Evolutionary conservation across 2,329 filamentous ascomycete genomes (phyloP).

Genomic region (Myriosclerotinia scirpicola): DNA sequence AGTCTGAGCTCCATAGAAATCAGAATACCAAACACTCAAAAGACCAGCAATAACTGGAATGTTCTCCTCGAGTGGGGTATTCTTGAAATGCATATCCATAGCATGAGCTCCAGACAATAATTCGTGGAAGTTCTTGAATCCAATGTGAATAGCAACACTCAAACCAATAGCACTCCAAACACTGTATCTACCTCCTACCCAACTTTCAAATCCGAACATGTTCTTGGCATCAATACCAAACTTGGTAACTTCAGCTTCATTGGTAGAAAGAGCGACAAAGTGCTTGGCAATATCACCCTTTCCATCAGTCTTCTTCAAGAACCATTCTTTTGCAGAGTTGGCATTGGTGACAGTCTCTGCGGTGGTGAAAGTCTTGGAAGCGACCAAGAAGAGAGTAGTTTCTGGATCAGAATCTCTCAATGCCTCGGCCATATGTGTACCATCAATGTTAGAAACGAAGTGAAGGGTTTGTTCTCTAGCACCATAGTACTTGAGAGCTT

Average conservation of each 20-base stretch:
- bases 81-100: constrained; percentile 98
- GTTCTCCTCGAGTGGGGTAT: constrained; percentile 88
- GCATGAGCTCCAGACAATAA: constrained; percentile 93
- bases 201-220: constrained; percentile 99
- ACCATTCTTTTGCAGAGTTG: constrained; percentile 96
- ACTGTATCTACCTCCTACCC: constrained; percentile 97
- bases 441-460: constrained; percentile 99
- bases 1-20: constrained; percentile 98
- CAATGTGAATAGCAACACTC: constrained; percentile 91
- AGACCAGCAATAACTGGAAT: constrained; percentile 91
- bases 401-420: constrained; percentile 87
- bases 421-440: constrained; percentile 95
- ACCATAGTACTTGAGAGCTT: constrained; percentile 93
- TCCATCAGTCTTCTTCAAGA: constrained; percentile 75
- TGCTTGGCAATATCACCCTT: constrained; percentile 94
- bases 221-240: constrained; percentile 99
- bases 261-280: constrained; percentile 97
- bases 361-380: constrained; percentile 99
- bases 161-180: constrained; percentile 99
- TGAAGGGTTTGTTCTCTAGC: constrained; percentile 84
- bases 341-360: constrained; percentile 97
- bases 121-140: constrained; percentile 95
- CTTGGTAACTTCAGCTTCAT: constrained; percentile 92
- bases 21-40: constrained; percentile 96
- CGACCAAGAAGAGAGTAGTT: constrained; percentile 97